Evolutionary conservation across 1,284 basidiomycete genomes (phyloP), one percentile per base, ranked within the genome.

Genomic region (Pseudozyma tsukubaensis): DNA sequence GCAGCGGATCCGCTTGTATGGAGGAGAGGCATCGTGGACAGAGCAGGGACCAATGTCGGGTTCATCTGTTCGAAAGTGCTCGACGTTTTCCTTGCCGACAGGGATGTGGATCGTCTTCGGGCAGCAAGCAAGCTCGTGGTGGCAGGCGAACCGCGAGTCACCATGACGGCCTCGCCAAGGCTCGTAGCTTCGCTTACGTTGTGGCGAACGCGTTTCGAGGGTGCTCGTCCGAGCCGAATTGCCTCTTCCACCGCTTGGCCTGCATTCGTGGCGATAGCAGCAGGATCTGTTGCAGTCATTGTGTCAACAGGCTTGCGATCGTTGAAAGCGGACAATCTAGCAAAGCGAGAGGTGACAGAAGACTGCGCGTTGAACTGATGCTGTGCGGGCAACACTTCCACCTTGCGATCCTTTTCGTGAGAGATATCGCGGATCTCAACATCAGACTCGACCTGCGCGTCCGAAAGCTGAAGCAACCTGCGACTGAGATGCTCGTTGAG

Each of bases 201-300:
- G 34, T 68, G 66, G 4, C 72, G 68, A 4, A 75, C 59, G 8
- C 72, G 67, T 48, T 75, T 75, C 18, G 67, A 75, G 2, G 72
- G 72, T 4, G 72, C 72, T 18, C 59, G 59, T 9, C 72, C 72
- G 12, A 75, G 63, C 7, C 72, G 59, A 10, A 69, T 54, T n/a
- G 72, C 72, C 36, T 71, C 72, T 35, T 65, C 67, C 50, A 43
- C 37, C 16, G 36, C 12, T 47, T 54, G 54, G 34, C n/a, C 19
- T 9, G 18, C 14, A 11, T 24, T 50, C 4, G 54, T 37, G 4
- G 48, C n/a, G 7, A 21, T n/a, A 4, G 45, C 43, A 4, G 21
- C 40, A 2, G 44, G 29, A 24, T 32, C 47, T 3, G 32, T 45
- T 2, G 42, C 60, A 43, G 54, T 40, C 16, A 21, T 11, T 4